Percentiles rank a stretch among this genome's conserved stretches.
Conservation (phyloP, 352 stramenopile species). For the Globisporangium lucens region DNA sequence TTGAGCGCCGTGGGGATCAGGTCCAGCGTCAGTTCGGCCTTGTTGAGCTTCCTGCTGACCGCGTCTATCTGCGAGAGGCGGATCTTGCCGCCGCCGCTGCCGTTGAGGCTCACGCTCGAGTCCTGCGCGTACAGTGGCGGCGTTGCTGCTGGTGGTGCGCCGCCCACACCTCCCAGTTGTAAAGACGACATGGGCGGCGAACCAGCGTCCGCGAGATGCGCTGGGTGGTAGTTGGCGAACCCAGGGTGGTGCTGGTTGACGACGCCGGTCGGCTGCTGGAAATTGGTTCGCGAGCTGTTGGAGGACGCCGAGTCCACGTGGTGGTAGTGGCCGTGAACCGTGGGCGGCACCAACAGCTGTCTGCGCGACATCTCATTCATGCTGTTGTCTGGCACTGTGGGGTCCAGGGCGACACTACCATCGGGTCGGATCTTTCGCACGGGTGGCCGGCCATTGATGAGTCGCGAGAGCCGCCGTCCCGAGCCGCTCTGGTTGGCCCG, state of each 20-base stretch:
- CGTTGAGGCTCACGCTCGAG: slow-evolving; percentile 9
- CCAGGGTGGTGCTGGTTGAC: background rate
- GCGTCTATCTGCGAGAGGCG: slow-evolving; percentile 37
- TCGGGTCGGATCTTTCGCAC: slow-evolving; percentile 8
- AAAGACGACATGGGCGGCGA: background rate
- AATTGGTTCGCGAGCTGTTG: background rate
- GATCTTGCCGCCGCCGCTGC: slow-evolving; percentile 3
- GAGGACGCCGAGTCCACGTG: background rate
- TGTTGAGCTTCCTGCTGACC: slow-evolving; percentile 54
- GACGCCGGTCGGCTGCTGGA: background rate
- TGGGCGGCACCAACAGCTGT: slow-evolving; percentile 2
- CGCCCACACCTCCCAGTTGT: background rate
- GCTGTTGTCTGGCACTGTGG: background rate
- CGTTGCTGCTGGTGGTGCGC: too few relatives aligned
- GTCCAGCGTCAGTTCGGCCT: slow-evolving; percentile 45
- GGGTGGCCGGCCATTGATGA: slow-evolving; percentile 6
- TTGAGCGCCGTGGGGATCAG: slow-evolving; percentile 51
- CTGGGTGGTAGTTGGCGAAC: slow-evolving; percentile 1
- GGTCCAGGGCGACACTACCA: background rate
- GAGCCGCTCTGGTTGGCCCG: slow-evolving; percentile 18
- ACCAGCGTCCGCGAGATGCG: background rate
- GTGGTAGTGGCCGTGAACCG: background rate
- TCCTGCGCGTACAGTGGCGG: slow-evolving; percentile 7
- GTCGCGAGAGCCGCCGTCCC: slow-evolving; percentile 23
- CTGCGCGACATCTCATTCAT: background rate